Conservation (phyloP, 345 rosid genomes). For the Camelina hispida region DNA sequence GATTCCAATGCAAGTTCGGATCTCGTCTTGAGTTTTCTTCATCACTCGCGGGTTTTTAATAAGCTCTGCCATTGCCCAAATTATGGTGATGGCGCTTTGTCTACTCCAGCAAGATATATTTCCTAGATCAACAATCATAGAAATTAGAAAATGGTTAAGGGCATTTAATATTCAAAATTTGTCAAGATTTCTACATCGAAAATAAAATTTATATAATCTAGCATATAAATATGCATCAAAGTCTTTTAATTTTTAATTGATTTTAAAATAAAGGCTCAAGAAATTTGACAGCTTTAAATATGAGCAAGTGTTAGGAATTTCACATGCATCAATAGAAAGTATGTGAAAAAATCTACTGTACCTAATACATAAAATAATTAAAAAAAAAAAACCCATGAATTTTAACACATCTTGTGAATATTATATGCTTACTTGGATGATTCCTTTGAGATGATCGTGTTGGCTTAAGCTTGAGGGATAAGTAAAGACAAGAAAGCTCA, state of each 20-base stretch:
- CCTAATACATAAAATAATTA: too few species aligned
- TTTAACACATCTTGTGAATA: too few species aligned
- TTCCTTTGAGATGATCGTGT: slow-evolving; percentile 27
- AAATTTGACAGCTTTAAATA: too few species aligned
- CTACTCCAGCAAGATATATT: slow-evolving; percentile 31
- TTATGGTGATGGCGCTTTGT: slow-evolving; percentile 36
- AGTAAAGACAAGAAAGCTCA: too few species aligned
- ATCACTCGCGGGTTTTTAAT: slow-evolving; percentile 35
- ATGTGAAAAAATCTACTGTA: too few species aligned
- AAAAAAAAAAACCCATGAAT: background rate
- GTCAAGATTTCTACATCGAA: too few species aligned
- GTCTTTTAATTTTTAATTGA: too few species aligned
- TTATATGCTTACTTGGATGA: slow-evolving; percentile 21
- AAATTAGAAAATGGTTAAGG: background rate
- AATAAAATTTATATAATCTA: too few species aligned
- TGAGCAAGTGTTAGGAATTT: background rate
- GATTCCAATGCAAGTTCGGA: slow-evolving; percentile 36
- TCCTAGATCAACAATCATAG: slow-evolving; percentile 6
- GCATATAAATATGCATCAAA: too few species aligned
- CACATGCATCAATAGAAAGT: background rate
- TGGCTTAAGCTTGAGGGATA: too few species aligned
- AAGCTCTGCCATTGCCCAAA: slow-evolving; percentile 34
- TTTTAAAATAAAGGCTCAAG: too few species aligned
- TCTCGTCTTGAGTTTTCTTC: slow-evolving; percentile 27
- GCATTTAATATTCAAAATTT: too few species aligned